Evolutionary conservation across 305 asterid species (phyloP).

Genomic region (Solanum chacoense): DNA sequence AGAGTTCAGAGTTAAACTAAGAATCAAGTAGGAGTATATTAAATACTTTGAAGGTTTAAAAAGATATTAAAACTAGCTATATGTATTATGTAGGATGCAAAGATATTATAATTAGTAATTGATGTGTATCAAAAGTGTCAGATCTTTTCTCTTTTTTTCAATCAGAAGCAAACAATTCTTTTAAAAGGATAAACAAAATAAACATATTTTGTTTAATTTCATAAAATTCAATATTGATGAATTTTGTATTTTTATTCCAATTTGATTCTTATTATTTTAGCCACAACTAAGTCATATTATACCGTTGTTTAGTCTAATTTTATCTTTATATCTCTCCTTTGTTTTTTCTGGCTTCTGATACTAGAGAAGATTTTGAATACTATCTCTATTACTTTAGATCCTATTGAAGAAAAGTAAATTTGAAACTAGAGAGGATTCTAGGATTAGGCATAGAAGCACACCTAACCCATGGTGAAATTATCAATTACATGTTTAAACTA

Average conservation of each 20-base stretch:
- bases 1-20: background rate
- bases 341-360: background rate
- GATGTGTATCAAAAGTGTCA: background rate
- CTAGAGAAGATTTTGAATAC: background rate
- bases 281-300: background rate
- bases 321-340: background rate
- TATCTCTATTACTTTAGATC: background rate
- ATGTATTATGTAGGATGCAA: background rate
- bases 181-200: background rate
- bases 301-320: background rate
- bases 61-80: background rate
- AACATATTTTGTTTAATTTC: background rate
- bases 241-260: background rate
- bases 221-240: background rate
- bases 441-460: background rate
- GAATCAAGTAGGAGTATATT: background rate
- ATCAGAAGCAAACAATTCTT: background rate
- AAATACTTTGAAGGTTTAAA: background rate
- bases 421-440: background rate
- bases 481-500: accelerated
- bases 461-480: background rate
- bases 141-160: background rate
- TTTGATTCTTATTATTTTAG: background rate
- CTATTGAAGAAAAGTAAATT: background rate
- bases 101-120: background rate